phyloP scores from a whole-genome alignment of 2,329 filamentous ascomycete species.

The Aureobasidium musti region DNA sequence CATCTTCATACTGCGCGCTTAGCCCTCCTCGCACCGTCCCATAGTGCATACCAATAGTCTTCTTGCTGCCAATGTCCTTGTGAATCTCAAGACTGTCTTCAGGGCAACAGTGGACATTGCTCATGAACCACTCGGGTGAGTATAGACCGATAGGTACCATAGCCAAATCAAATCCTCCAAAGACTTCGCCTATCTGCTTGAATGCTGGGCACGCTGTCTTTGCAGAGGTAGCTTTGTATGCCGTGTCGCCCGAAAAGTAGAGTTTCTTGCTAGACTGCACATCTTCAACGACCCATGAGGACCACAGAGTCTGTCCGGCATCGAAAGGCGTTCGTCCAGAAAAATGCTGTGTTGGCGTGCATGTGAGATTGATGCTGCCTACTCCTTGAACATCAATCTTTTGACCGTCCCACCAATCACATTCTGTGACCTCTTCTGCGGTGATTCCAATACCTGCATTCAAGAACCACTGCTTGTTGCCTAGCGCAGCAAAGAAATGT shows the following conservation, averaged over 20 bases:
- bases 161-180: conserved; percentile 54
- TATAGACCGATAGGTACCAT: conserved; percentile 54
- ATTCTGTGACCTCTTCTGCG: conserved; percentile 47
- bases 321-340: conserved; percentile 48
- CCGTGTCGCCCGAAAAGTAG: conserved; percentile 55
- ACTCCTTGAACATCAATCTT: conserved; percentile 40
- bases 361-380: conserved; percentile 48
- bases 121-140: conserved; percentile 49
- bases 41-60: conserved; percentile 56
- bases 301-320: conserved; percentile 51
- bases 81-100: conserved; percentile 54
- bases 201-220: conserved; percentile 53
- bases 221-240: conserved; percentile 47
- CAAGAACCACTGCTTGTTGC: conserved; percentile 45
- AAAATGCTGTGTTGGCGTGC: conserved; percentile 53
- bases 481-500: conserved; percentile 49
- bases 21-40: conserved; percentile 52
- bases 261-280: conserved; percentile 39
- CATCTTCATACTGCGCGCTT: conserved; percentile 52
- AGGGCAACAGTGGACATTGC: conserved; percentile 50
- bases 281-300: conserved; percentile 50
- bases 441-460: conserved; percentile 43
- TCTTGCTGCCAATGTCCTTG: conserved; percentile 50
- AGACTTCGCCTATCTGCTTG: conserved; percentile 48
- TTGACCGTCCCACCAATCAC: conserved; percentile 56